Base-by-base conservation (phyloP, 371 early-diverging fungal genomes). In the Encephalitozoon cuniculi region DNA sequence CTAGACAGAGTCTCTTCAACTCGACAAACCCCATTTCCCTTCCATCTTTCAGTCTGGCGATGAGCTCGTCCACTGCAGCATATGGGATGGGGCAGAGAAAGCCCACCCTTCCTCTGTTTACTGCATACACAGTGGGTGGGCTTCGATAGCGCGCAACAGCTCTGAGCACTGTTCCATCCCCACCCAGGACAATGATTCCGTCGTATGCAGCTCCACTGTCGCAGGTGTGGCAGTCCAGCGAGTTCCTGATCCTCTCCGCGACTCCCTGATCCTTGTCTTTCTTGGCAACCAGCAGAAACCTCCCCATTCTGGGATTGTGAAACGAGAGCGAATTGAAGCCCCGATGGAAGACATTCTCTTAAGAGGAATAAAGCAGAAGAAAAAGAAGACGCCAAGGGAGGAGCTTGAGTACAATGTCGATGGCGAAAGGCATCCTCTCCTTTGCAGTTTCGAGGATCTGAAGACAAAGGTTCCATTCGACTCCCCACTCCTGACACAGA, bases 101-200 rank as follows among this genome's bases (percentile, higher is more conserved):
- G 28, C 79, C 79, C 32, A 65, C 53, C 3, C 64, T 70, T 23
- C 79, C 73, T 28, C 70, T 46, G 41, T 81, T 79, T 44, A 81
- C 59, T 23, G 78, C 64, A 37, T 76, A 75, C 6, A 81, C 52
- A 44, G 53, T 15, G 12, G 79, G 82, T 12, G 71, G 54, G 55
- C 18, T n/a, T 26, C 39, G 44, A 32, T 73, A 46, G 30, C 9
- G 21, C 12, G 63, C 32, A 11, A 52, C 26, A 21, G 43, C 7
- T 34, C 79, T 71, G 5, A 81, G 69, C 4, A 81, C 64, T 44
- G 76, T 74, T n/a, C 82, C 82, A 71, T 81, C 82, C 15, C 82
- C 82, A 25, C 76, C 77, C 8, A 79, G 30, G 6, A 74, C 55
- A 18, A 81, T 30, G n/a, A 79, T 53, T 15, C 37, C 69, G 18